phyloP scores from a whole-genome alignment of 108 stramenopile species.

The Hondaea fermentalgiana region DNA sequence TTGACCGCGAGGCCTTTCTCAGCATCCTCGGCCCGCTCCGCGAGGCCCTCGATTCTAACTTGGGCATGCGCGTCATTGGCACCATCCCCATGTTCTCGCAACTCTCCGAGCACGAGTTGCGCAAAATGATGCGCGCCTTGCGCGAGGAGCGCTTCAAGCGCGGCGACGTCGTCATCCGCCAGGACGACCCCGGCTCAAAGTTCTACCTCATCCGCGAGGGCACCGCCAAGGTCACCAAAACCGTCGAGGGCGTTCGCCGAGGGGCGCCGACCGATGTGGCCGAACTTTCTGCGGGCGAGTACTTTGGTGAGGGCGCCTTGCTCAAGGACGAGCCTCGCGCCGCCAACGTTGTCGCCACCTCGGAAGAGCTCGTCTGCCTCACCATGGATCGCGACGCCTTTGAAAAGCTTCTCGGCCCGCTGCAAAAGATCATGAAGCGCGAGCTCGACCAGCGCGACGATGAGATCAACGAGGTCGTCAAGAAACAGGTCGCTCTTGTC shows the following conservation, averaged over 20 bases:
- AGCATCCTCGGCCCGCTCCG: conserved; percentile 27
- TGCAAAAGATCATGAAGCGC: conserved; percentile 38
- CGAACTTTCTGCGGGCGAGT: conserved; percentile 19
- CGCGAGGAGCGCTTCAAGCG: neutral
- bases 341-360: conserved; percentile 59
- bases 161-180: conserved; percentile 63
- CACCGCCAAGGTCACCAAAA: neutral
- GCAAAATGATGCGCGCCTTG: conserved; percentile 11
- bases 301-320: conserved; percentile 58
- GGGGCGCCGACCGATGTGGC: neutral
- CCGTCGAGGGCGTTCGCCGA: neutral
- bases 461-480: neutral
- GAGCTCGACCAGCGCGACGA: neutral
- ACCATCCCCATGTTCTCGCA: conserved; percentile 21
- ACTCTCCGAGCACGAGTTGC: neutral
- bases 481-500: neutral
- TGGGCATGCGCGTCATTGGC: conserved; percentile 16
- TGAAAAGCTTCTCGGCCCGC: conserved; percentile 43
- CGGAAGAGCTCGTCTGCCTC: conserved; percentile 24
- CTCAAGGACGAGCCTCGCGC: conserved; percentile 45
- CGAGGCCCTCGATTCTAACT: conserved; percentile 33
- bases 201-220: conserved; percentile 87
- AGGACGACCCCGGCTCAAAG: conserved; percentile 81
- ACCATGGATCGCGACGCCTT: conserved; percentile 37
- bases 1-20: conserved; percentile 25